Conservation (phyloP, 176 grass and related monocot species). For the Musa schizocarpa region DNA sequence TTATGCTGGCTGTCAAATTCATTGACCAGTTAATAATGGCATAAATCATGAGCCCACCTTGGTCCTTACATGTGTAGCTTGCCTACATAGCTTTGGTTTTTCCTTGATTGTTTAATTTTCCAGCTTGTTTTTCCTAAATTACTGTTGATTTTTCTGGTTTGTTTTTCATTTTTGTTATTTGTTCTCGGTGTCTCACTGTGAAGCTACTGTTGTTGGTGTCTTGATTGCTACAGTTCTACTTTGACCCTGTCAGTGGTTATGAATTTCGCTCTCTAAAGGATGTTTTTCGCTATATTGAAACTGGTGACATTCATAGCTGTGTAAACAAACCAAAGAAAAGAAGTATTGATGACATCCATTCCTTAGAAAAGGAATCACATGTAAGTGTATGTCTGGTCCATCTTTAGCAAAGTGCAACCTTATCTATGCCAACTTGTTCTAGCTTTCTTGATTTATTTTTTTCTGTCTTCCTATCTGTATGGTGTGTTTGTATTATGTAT, state of each 20-base stretch:
- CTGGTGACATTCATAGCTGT: slow-evolving; percentile 32
- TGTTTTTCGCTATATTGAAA: slow-evolving; percentile 39
- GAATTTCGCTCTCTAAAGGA: slow-evolving; percentile 53
- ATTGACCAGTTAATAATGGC: neutral
- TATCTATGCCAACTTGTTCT: neutral
- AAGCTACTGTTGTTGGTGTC: slow-evolving; percentile 9
- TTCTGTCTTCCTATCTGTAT: neutral
- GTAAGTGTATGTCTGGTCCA: slow-evolving; percentile 26
- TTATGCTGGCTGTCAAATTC: neutral
- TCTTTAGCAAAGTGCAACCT: neutral
- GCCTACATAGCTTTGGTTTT: neutral
- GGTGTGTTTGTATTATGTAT: neutral
- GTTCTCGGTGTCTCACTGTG: neutral
- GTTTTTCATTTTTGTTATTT: slow-evolving; percentile 10
- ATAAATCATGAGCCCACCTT: neutral
- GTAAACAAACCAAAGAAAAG: slow-evolving; percentile 35
- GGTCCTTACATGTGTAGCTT: neutral
- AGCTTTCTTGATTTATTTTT: neutral
- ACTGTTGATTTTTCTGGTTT: slow-evolving; percentile 20
- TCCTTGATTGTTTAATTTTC: neutral
- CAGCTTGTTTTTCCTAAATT: slow-evolving; percentile 8
- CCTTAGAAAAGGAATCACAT: slow-evolving; percentile 22
- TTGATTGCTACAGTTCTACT: slow-evolving; percentile 51
- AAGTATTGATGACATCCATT: slow-evolving; percentile 23
- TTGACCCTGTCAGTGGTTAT: slow-evolving; percentile 53